Base-by-base conservation (phyloP, 805 yeast genomes). In the Kuraishia piskuri region DNA sequence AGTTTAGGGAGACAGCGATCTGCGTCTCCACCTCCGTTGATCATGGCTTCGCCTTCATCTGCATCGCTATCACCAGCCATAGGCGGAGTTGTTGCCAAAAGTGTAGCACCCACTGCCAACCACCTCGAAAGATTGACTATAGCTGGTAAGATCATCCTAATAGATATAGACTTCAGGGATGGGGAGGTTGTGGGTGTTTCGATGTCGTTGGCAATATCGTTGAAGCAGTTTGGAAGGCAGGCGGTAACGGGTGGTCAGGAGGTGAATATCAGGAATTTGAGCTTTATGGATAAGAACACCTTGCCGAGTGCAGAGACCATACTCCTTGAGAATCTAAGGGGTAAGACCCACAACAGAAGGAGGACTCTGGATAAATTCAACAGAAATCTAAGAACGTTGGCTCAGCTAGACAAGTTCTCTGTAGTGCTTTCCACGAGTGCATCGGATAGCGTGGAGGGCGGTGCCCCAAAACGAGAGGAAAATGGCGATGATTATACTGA, bases 101-200 rank as follows among this genome's bases (percentile, higher is more conserved):
- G n/a, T 25, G 22, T 14, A 3, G 24, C 21, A 12, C 2, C 69
- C 69, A 12, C 40, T n/a, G 40, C 17, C 8, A 31, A 31, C 40
- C 40, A 31, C 14, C 58, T 58, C 25, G 67, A 66, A 26, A 56
- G 71, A 49, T 54, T 69, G 44, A 67, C 69, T 9, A 57, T 69
- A 48, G 67, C 72, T 25, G 75, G 74, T 1, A 61, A 63, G 53
- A 65, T 69, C 7, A 53, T 70, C 20, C 55, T 71, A 20, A 66
- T 71, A 20, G 75, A 71, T 56, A 67, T 70, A 45, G 74, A 71
- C 55, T 70, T 69, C 57, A 60, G 61, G 23, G 56, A 55, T 17
- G 59, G 55, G 3, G 22, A 37, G 2, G 71, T 66, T 8, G 54
- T 53, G 22, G 61, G 58, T 40, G 71, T 68, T 8, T 62, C 68